Evolutionary conservation across 176 grass and related monocot genomes (phyloP).

Genomic region (Hordeum marinum): DNA sequence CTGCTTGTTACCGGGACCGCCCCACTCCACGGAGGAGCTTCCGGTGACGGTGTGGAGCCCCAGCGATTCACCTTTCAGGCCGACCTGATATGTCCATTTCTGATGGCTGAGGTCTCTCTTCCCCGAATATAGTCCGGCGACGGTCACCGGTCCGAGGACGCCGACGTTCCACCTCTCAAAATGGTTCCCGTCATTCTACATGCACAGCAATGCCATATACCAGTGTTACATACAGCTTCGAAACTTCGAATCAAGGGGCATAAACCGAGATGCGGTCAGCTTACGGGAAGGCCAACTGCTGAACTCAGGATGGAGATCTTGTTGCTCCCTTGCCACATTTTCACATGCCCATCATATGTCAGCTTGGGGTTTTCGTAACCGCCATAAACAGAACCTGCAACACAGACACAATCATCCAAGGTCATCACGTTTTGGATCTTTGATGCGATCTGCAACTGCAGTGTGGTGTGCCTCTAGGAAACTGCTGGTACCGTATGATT

Average conservation of each 20-base stretch:
- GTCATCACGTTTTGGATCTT: not conserved
- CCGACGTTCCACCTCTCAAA: constrained; percentile 84
- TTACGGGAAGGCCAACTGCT: constrained; percentile 80
- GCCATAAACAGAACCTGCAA: constrained; percentile 54
- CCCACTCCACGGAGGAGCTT: constrained; percentile 78
- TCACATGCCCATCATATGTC: constrained; percentile 46
- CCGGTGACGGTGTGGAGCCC: constrained; percentile 52
- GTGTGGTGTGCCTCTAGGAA: not conserved
- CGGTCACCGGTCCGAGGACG: constrained; percentile 71
- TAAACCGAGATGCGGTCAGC: constrained; percentile 5
- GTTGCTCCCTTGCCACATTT: constrained; percentile 84
- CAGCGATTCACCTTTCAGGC: constrained; percentile 69
- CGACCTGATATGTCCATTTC: constrained; percentile 92
- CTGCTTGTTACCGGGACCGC: constrained; percentile 31
- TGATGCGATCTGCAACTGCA: not conserved
- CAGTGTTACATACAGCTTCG: not conserved
- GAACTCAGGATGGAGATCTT: constrained; percentile 89
- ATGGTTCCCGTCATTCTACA: constrained; percentile 74
- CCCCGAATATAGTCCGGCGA: constrained; percentile 58
- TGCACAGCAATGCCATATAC: not conserved
- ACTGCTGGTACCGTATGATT: constrained; percentile 36
- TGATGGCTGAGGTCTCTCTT: constrained; percentile 74
- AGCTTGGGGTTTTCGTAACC: constrained; percentile 51
- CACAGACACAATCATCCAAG: not conserved
- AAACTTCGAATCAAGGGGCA: not conserved